phyloP scores from a whole-genome alignment of 257 asterid species.

The Plantago ovata region DNA sequence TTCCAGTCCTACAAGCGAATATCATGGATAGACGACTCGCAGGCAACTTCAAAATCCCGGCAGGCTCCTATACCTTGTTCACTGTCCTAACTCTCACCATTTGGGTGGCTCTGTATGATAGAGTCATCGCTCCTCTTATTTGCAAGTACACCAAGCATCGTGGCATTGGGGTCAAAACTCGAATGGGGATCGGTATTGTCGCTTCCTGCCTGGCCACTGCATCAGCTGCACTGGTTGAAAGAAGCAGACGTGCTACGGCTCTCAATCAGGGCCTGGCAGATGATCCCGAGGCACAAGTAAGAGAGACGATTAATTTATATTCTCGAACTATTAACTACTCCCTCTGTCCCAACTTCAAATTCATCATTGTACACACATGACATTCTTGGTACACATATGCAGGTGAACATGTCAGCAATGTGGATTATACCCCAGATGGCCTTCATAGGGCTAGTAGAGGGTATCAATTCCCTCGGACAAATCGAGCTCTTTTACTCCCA shows the following conservation, averaged over 20 bases:
- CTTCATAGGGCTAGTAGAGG: slow-evolving; percentile 54
- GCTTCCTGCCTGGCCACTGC: slow-evolving; percentile 48
- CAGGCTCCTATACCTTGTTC: slow-evolving; percentile 44
- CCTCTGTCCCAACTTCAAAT: too few species aligned
- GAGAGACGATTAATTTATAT: too few species aligned
- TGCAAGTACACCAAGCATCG: slow-evolving; percentile 34
- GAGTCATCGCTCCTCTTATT: slow-evolving; percentile 41
- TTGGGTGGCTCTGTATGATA: slow-evolving; percentile 59
- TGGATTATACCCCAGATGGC: slow-evolving; percentile 58
- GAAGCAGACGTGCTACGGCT: slow-evolving; percentile 41
- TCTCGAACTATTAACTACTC: too few species aligned
- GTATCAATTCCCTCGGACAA: slow-evolving; percentile 59
- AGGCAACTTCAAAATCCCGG: slow-evolving; percentile 49
- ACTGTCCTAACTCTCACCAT: slow-evolving; percentile 37
- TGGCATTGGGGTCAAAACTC: slow-evolving; percentile 37
- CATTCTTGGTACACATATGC: too few species aligned
- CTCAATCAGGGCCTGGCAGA: slow-evolving; percentile 36
- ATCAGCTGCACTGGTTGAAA: slow-evolving; percentile 50
- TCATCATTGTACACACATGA: too few species aligned
- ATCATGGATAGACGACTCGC: slow-evolving; percentile 44
- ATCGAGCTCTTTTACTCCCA: slow-evolving; percentile 51
- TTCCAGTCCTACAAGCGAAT: slow-evolving; percentile 59
- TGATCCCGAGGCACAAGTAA: slow-evolving; percentile 26
- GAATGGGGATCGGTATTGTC: slow-evolving; percentile 55
- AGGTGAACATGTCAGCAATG: slow-evolving; percentile 57